These are phyloP conservation scores for Ustilago nuda DNA, from an alignment of 1,284 basidiomycete genomes.

Conservation along the genomic window DNA sequence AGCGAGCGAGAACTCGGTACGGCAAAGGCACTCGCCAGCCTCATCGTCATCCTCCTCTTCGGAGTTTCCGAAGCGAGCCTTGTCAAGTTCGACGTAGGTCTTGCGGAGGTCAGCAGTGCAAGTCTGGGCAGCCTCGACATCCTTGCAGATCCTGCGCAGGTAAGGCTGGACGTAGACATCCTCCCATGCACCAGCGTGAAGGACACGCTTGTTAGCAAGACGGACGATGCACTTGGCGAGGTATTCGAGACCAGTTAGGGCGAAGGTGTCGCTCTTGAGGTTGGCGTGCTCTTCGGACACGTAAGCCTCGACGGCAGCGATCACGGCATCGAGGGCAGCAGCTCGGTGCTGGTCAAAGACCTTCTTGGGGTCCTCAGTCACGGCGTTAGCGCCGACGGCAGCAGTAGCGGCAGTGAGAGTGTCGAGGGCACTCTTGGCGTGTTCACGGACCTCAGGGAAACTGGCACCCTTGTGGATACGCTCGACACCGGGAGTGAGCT, in stretches of 20 bases:
- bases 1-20: slow-evolving; percentile 93
- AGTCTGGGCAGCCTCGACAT: slow-evolving; percentile 54
- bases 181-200: slow-evolving; percentile 65
- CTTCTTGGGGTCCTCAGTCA: slow-evolving; percentile 60
- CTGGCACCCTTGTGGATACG: slow-evolving; percentile 90
- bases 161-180: slow-evolving; percentile 69
- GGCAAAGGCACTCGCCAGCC: slow-evolving; percentile 79
- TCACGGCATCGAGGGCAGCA: slow-evolving; percentile 57
- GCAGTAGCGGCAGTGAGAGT: slow-evolving; percentile 61
- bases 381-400: slow-evolving; percentile 48
- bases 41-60: slow-evolving; percentile 78
- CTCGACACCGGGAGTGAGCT: slow-evolving; percentile 89
- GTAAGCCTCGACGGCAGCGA: slow-evolving; percentile 53
- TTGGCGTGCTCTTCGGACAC: slow-evolving; percentile 55
- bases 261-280: slow-evolving; percentile 60
- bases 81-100: slow-evolving; percentile 63
- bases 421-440: slow-evolving; percentile 62
- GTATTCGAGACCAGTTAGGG: slow-evolving; percentile 61
- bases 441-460: slow-evolving; percentile 84
- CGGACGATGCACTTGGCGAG: slow-evolving; percentile 60
- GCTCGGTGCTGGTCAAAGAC: slow-evolving; percentile 50
- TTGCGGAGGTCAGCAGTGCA: slow-evolving; percentile 62
- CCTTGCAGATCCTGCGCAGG: slow-evolving; percentile 69
- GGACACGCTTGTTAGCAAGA: slow-evolving; percentile 66
- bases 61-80: slow-evolving; percentile 64